Conservation (phyloP, 495 filamentous ascomycete genomes). For the Venustampulla echinocandica region DNA sequence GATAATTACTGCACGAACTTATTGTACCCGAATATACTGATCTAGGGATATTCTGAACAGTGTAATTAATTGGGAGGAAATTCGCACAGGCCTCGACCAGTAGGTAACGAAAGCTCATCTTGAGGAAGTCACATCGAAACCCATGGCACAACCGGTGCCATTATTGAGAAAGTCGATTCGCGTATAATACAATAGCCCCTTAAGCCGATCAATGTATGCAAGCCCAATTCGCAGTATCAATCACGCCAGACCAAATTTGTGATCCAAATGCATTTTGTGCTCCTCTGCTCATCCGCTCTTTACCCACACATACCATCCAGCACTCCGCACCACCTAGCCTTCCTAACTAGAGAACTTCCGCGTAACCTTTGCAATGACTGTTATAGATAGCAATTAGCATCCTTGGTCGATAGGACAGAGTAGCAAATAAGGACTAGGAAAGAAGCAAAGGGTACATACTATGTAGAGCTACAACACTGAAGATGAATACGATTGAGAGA, state of each 20-base stretch:
- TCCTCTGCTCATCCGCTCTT: neutral
- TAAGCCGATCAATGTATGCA: neutral
- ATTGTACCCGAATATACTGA: no score
- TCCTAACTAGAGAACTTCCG: constrained; percentile 73
- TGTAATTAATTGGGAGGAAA: no score
- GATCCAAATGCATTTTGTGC: neutral
- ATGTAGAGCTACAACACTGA: constrained; percentile 94
- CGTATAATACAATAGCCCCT: neutral
- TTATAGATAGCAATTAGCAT: neutral
- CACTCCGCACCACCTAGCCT: neutral
- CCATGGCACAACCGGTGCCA: no score
- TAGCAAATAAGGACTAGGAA: neutral
- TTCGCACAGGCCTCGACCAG: no score
- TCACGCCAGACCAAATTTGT: neutral
- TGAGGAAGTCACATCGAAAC: no score
- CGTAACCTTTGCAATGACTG: constrained; percentile 95
- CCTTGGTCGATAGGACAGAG: neutral
- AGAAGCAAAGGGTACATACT: constrained; percentile 48
- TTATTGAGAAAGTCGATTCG: no score
- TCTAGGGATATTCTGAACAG: no score
- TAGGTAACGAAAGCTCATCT: no score
- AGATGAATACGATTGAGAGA: constrained; percentile 92
- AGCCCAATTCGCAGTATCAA: neutral
- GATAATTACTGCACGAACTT: no score
- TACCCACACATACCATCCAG: neutral